These are phyloP conservation scores for Barnettozyma botsteinii DNA, from an alignment of 805 yeast species.

Conservation along the genomic window DNA sequence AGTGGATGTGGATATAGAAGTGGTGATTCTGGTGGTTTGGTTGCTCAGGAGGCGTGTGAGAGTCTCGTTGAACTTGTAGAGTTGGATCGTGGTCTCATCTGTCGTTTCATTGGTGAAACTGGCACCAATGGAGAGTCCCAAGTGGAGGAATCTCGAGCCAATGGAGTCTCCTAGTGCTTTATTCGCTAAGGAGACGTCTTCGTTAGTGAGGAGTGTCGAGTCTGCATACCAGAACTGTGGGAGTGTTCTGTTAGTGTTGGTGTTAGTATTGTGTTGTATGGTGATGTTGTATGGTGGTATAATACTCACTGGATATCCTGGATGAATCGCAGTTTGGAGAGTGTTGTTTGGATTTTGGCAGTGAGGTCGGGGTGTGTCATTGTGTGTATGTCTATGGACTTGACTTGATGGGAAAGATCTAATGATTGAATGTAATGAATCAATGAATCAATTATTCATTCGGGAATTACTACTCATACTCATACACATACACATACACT, in stretches of 20 bases:
- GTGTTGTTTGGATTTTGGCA: not conserved
- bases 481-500: no score
- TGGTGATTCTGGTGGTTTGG: constrained; percentile 1
- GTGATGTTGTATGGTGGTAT: no score
- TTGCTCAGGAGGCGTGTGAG: constrained; percentile 19
- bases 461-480: no score
- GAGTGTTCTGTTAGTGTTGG: no score
- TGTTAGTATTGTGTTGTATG: constrained; percentile 5
- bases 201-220: constrained; percentile 13
- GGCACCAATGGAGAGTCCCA: not conserved
- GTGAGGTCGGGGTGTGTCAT: not conserved
- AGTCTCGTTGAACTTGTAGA: constrained; percentile 25
- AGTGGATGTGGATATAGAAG: no score
- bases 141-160: not conserved
- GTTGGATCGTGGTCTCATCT: constrained; percentile 14
- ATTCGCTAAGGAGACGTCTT: constrained; percentile 22
- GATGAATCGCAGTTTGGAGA: constrained; percentile 5
- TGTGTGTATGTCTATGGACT: no score
- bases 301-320: constrained; percentile 4
- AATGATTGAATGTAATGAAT: no score
- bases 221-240: constrained; percentile 21
- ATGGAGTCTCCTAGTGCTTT: constrained; percentile 14
- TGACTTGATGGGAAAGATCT: no score
- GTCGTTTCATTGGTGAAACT: not conserved
- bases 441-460: no score